Conservation (phyloP, 352 stramenopile species). For the Pythium folliculosum region DNA sequence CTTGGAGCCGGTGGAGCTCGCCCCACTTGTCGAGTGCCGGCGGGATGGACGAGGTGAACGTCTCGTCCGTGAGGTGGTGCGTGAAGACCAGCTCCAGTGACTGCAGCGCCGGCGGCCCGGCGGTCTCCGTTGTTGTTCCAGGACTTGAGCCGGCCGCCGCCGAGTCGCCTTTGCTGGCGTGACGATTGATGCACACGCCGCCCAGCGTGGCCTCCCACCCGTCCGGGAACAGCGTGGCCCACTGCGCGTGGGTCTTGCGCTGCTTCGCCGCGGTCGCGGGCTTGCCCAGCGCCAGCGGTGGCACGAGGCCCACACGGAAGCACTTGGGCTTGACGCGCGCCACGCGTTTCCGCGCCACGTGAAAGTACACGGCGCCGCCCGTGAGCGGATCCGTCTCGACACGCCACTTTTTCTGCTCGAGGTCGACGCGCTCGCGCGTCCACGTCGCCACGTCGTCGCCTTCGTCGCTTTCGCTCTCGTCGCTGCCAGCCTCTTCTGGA, state of each 20-base stretch:
- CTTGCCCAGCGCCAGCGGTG: slow-evolving; percentile 37
- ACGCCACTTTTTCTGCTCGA: slow-evolving; percentile 55
- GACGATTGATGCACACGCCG: slow-evolving; percentile 17
- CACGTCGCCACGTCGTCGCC: slow-evolving; percentile 10
- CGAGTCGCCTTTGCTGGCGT: not conserved
- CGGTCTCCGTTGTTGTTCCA: not conserved
- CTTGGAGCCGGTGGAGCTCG: slow-evolving; percentile 42
- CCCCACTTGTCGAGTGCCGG: slow-evolving; percentile 54
- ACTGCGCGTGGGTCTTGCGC: slow-evolving; percentile 21
- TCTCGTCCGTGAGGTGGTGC: slow-evolving; percentile 49
- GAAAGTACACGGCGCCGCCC: slow-evolving; percentile 51
- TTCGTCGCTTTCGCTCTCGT: slow-evolving; percentile 7
- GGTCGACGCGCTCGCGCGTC: slow-evolving; percentile 19
- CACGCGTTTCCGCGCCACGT: slow-evolving; percentile 46
- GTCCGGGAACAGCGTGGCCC: slow-evolving; percentile 21
- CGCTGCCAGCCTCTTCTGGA: not conserved
- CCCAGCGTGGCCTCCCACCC: slow-evolving; percentile 27
- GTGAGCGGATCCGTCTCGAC: slow-evolving; percentile 58
- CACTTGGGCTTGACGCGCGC: slow-evolving; percentile 55
- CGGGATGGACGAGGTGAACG: slow-evolving; percentile 34
- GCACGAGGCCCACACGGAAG: slow-evolving; percentile 47
- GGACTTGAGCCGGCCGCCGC: not conserved
- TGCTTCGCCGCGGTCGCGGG: not conserved
- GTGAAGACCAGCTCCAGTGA: slow-evolving; percentile 50
- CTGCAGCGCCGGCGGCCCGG: slow-evolving; percentile 7